phyloP scores from a whole-genome alignment of 202 grass and related monocot species.

The Carex arenaria region DNA sequence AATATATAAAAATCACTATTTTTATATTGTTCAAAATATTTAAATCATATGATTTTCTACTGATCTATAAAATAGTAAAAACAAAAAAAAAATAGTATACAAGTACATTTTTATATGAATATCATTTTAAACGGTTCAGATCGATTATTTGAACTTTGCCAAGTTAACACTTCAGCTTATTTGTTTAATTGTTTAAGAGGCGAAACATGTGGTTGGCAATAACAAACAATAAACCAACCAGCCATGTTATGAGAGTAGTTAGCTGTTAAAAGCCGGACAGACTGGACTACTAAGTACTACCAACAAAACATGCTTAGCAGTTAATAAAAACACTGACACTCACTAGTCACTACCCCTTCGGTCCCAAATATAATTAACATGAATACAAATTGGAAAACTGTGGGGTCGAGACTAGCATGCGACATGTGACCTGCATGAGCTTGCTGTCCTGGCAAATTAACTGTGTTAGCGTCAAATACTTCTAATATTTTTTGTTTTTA shows the following conservation, averaged over 20 bases:
- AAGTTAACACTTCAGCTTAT: too few species aligned
- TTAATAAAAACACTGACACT: neutral
- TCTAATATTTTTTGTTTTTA: too few species aligned
- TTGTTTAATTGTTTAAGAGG: neutral
- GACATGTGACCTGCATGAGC: neutral
- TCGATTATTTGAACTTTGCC: too few species aligned
- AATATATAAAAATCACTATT: too few species aligned
- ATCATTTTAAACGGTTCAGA: too few species aligned
- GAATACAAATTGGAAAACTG: neutral
- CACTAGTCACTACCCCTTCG: neutral
- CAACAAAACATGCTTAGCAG: conserved; percentile 2
- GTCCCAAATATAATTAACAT: neutral
- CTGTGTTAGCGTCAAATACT: neutral
- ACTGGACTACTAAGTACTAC: neutral
- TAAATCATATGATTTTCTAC: too few species aligned
- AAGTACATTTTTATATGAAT: too few species aligned
- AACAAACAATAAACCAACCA: neutral
- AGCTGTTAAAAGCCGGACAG: conserved; percentile 6
- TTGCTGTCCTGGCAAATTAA: neutral
- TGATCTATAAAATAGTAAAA: too few species aligned
- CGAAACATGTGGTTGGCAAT: neutral
- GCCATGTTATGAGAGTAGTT: neutral
- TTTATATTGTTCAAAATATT: too few species aligned
- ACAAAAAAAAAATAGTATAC: too few species aligned
- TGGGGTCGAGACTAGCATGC: neutral